Base-by-base conservation (phyloP, 768 basidiomycete genomes). In the Boletus vinaceobasis region DNA sequence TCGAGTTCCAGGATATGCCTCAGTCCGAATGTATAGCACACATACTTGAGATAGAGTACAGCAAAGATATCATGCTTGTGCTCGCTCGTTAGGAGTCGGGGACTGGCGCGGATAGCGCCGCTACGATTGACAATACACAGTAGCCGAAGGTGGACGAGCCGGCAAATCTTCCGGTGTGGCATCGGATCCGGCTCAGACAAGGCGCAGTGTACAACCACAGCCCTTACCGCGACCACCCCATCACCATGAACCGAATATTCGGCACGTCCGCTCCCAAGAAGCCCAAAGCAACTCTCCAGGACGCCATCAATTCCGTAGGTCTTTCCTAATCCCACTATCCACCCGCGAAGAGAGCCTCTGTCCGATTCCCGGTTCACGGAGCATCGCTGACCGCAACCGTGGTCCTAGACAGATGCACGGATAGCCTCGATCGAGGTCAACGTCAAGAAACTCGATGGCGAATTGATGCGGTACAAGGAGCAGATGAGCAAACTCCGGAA, bases 401-500 rank as follows among this genome's bases (percentile, higher is more conserved):
- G 11, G 38, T 45, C 43, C 7, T 59, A 97, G 94, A 97, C 93
- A 68, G 95, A 98, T 69, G 71, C 82, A 1, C 85, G 95, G 50
- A 80, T 92, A 70, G 85, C 86, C 27, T 85, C 89, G 13, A 90
- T 97, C 58, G 94, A 99, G 70, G 95, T 98, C 69, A 99, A 98
- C 77, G 77, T 99, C 62, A 89, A 88, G 75, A 99, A 98, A 71
- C 81, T 99, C 29, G 95, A 98, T 65, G 95, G 87, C 6, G 97
- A 99, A 68, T 81, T 99, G 19, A 79, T 77, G 45, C 79, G 90
- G 37, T 98, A 97, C 77, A 93, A 94, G 72, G 93, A 95, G 51
- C 97, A 98, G 74, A 92, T 99, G 90, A 81, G 85, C 63, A 96
- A 93, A 73, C 77, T 99, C 68, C 79, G 93, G 23, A 88, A 86